Base-by-base conservation (phyloP, 495 filamentous ascomycete species). In the Glutinoglossum americanum region DNA sequence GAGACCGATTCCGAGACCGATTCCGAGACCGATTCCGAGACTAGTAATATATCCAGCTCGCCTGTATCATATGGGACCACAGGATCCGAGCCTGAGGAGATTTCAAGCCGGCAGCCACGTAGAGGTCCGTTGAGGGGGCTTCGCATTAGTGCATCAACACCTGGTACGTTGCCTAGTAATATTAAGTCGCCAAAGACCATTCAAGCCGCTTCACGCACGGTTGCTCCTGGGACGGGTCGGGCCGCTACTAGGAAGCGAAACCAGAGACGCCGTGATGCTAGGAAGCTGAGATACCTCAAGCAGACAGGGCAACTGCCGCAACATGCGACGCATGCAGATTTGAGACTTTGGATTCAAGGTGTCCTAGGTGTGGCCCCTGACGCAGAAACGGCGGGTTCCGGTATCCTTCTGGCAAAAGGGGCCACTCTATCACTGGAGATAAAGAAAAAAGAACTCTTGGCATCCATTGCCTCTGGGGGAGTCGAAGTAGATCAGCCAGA, bases 241-340 rank as follows among this genome's bases (percentile, higher is more conserved):
- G 54, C 55, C 35, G 39, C 47, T 51, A 84, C 81, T 1, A 72
- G 72, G 49, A 69, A 71, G 25, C 74, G 74, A 58, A 84, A 84
- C 60, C 64, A 68, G 11, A 72, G 81, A 37, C 71, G 70, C 56
- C 74, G 72, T 27, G 58, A 76, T 33, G 65, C 70, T 41, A 74
- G 72, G 45, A 69, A 64, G 51, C 65, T 82, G 0, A 65, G 63
- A 5, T 71, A 72, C 48, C 67, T 81, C 1, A 77, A 79, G 56
- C 62, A 72, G 26, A 62, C 75, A 17, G 77, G 75, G 3, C 59
- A 73, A 13, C 62, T 83, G 1, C 71, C 73, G 3, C 53, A 66
- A 23, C 63, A 71, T 28, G 77, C 77, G 25, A 75, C 72, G 26
- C 68, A 76, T 51, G 60, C 62, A 13, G 73, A 77, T 26, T 64